A percentile compares a stretch with the other conserved stretches of the same genome.
These are phyloP conservation scores for Ustilago sp. DNA, from an alignment of 1,284 basidiomycete species.

Conservation along the genomic window DNA sequence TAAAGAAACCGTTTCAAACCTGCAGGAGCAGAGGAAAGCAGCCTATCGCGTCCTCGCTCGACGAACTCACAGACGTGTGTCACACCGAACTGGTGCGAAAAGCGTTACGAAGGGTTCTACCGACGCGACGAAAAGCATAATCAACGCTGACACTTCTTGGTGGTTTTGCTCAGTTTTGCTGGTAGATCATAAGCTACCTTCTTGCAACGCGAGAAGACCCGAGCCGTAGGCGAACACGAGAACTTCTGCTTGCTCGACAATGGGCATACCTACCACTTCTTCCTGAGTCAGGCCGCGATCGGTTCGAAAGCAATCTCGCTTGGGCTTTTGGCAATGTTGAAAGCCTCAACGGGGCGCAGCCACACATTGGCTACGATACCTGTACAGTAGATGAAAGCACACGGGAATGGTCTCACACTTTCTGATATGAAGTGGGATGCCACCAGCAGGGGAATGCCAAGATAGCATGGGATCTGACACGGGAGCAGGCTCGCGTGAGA, in stretches of 20 bases:
- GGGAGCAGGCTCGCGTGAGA: slow-evolving; percentile 11
- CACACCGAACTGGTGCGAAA: slow-evolving; percentile 5
- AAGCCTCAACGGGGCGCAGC: background rate
- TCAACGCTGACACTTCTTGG: slow-evolving; percentile 21
- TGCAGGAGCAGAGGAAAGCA: background rate
- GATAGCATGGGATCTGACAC: slow-evolving; percentile 3
- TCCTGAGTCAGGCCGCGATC: slow-evolving; percentile 17
- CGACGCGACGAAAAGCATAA: slow-evolving; percentile 8
- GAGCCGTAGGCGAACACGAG: background rate
- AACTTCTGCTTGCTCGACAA: background rate
- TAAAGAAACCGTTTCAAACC: background rate
- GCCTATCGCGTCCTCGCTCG: slow-evolving; percentile 8
- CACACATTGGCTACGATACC: background rate
- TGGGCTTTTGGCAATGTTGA: background rate
- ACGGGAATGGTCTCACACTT: slow-evolving; percentile 1
- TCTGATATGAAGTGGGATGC: background rate
- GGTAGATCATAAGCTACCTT: background rate
- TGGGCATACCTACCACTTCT: slow-evolving; percentile 5
- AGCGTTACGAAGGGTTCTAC: slow-evolving; percentile 11
- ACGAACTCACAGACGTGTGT: slow-evolving; percentile 7
- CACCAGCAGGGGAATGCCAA: no score
- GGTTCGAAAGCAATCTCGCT: background rate
- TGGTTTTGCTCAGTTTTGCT: background rate
- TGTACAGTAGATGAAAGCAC: background rate
- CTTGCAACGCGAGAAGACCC: slow-evolving; percentile 1